Evolutionary conservation across 495 filamentous ascomycete species (phyloP).

Genomic region (Astrothelium macrocarpum): DNA sequence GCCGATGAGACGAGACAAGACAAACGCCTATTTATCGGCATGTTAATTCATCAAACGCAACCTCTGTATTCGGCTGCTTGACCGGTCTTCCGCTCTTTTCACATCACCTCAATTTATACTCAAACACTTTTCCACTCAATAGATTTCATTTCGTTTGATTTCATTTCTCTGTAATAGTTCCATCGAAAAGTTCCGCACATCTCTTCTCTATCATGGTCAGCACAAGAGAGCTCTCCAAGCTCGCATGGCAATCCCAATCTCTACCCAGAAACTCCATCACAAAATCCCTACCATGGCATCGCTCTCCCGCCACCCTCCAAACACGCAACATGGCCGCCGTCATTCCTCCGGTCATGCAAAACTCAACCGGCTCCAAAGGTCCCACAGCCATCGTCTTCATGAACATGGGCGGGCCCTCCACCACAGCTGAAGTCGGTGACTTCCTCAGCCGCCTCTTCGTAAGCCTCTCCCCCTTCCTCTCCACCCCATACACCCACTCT

Average conservation of each 20-base stretch:
- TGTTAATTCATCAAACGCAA: no score
- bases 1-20: no score
- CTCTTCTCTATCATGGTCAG: not conserved
- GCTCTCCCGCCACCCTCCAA: not conserved
- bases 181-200: not conserved
- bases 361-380: conserved; percentile 51
- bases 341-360: conserved; percentile 65
- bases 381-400: conserved; percentile 95
- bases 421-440: conserved; percentile 72
- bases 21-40: no score
- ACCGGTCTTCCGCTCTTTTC: no score
- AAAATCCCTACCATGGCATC: not conserved
- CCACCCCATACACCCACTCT: not conserved
- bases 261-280: not conserved
- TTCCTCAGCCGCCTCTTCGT: conserved; percentile 95
- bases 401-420: conserved; percentile 98
- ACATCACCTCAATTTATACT: no score
- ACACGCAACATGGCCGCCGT: conserved; percentile 33
- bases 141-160: no score
- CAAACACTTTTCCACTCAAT: no score
- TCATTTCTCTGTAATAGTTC: not conserved
- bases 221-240: not conserved
- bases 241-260: not conserved
- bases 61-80: no score
- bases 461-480: conserved; percentile 24